Conservation (phyloP, 73 alveolate species). For the Tetrahymena elliotti region DNA sequence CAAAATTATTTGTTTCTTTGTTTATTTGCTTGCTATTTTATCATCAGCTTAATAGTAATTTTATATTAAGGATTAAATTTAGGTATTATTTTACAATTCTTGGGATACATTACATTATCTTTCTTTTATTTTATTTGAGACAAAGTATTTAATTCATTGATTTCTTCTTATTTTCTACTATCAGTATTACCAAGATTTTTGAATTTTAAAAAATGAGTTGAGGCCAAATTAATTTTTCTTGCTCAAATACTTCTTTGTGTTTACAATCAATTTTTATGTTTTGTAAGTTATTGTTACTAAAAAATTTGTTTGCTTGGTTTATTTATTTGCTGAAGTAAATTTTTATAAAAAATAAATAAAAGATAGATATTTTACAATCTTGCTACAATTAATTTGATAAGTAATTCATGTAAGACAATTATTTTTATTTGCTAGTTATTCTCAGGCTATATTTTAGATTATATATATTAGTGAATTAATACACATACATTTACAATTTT, state of each 20-base stretch:
- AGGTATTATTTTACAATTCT: neutral
- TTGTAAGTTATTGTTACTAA: neutral
- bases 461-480: too few species aligned
- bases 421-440: too few species aligned
- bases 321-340: too few species aligned
- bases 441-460: too few species aligned
- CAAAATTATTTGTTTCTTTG: neutral
- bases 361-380: too few species aligned
- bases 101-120: too few species aligned
- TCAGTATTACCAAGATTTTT: neutral
- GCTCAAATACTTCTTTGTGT: neutral
- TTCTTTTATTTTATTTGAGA: too few species aligned
- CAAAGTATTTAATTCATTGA: neutral
- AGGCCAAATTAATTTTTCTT: neutral
- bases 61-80: neutral
- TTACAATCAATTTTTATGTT: neutral
- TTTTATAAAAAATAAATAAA: too few species aligned
- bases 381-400: too few species aligned
- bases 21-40: too few species aligned
- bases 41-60: neutral
- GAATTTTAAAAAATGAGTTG: neutral
- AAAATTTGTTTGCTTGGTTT: neutral
- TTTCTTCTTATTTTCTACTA: neutral
- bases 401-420: too few species aligned
- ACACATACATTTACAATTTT: too few species aligned